phyloP scores from a whole-genome alignment of 306 rosid genomes.

The Lotus japonicus region DNA sequence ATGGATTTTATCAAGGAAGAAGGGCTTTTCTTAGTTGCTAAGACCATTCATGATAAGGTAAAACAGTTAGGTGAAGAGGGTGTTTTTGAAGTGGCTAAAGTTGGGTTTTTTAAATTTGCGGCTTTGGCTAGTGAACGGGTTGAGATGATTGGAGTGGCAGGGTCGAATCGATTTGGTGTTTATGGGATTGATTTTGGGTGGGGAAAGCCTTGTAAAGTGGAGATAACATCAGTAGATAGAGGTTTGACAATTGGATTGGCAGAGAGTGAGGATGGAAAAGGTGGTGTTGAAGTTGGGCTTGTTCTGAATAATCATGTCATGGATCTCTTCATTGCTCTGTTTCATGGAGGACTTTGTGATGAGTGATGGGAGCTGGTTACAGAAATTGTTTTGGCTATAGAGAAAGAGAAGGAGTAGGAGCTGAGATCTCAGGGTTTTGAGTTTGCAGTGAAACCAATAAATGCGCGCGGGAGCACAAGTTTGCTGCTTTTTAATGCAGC shows the following conservation, averaged over 20 bases:
- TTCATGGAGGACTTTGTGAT: neutral
- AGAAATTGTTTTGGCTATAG: too few species aligned
- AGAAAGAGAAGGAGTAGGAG: too few species aligned
- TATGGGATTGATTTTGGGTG: constrained; percentile 38
- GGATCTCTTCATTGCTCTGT: neutral
- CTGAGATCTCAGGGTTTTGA: too few species aligned
- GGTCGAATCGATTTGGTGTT: constrained; percentile 34
- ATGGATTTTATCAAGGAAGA: neutral
- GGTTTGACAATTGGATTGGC: constrained; percentile 11
- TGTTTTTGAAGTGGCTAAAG: neutral
- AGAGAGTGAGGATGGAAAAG: constrained; percentile 17
- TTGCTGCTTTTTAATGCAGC: too few species aligned
- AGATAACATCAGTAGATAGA: constrained; percentile 16
- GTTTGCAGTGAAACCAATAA: too few species aligned
- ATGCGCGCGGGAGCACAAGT: too few species aligned
- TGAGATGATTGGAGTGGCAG: constrained; percentile 16
- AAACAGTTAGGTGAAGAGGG: neutral
- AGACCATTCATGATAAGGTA: neutral
- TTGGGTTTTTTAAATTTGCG: fast-evolving
- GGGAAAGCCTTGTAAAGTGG: constrained; percentile 40
- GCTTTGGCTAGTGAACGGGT: neutral
- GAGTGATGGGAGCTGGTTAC: neutral
- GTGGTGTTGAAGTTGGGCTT: constrained; percentile 23
- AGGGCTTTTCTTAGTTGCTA: neutral
- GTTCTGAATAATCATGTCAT: neutral